These are phyloP conservation scores for Cryptococcus jaspeensis DNA, from an alignment of 1,284 basidiomycete genomes.

Conservation along the genomic window DNA sequence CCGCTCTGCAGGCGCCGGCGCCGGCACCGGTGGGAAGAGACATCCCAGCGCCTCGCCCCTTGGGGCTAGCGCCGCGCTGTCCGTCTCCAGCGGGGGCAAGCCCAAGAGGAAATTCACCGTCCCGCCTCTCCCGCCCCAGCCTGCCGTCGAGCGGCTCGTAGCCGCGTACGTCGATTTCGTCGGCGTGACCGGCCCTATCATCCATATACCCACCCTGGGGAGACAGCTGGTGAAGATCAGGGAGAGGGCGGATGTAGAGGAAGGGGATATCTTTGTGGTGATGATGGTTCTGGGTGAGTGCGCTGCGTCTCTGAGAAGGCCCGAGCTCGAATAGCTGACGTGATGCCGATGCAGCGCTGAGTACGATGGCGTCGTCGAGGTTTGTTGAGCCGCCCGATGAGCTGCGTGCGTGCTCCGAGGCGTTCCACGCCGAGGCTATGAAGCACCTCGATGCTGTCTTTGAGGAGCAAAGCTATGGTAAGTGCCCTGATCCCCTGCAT, in stretches of 20 bases:
- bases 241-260: conserved; percentile 43
- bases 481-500: not conserved
- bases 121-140: conserved; percentile 50
- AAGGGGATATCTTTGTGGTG: conserved; percentile 52
- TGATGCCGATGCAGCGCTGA: conserved; percentile 39
- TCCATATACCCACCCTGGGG: conserved; percentile 51
- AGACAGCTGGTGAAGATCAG: conserved; percentile 47
- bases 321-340: too few relatives aligned
- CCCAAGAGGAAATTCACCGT: conserved; percentile 38
- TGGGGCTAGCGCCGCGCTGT: conserved; percentile 9
- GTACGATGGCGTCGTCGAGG: conserved; percentile 52
- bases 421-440: conserved; percentile 53
- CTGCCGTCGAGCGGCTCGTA: conserved; percentile 51
- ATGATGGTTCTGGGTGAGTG: conserved; percentile 52
- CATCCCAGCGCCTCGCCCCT: conserved; percentile 17
- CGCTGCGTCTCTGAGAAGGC: not conserved
- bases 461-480: conserved; percentile 47
- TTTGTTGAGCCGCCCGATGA: conserved; percentile 53
- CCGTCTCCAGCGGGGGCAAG: conserved; percentile 12
- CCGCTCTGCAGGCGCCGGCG: conserved; percentile 10
- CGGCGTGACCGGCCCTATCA: conserved; percentile 51
- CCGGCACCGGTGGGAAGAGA: too few relatives aligned
- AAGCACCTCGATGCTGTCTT: conserved; percentile 53
- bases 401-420: conserved; percentile 52
- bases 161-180: conserved; percentile 54